phyloP scores from a whole-genome alignment of 176 grass and related monocot genomes.

The Bolboschoenus planiculmis region DNA sequence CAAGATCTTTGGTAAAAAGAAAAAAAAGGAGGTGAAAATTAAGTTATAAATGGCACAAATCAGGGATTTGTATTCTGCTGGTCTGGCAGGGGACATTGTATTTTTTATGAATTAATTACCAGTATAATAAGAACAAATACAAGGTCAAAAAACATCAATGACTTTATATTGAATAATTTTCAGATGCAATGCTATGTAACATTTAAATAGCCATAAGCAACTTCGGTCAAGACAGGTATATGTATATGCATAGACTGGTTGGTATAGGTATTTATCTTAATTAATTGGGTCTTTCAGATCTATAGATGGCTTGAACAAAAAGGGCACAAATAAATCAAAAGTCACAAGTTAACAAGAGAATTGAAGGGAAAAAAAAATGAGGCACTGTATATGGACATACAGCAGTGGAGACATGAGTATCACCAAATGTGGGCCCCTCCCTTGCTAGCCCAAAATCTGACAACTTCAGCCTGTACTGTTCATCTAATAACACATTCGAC shows the following conservation, averaged over 20 bases:
- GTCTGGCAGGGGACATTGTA: not conserved
- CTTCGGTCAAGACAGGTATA: not conserved
- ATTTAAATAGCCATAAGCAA: not conserved
- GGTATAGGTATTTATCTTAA: not conserved
- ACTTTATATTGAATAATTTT: not conserved
- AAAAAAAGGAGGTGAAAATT: not conserved
- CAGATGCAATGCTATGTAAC: not conserved
- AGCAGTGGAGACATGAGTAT: slow-evolving; percentile 10
- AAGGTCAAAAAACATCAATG: not conserved
- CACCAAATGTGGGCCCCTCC: slow-evolving; percentile 28
- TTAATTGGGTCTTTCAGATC: not conserved
- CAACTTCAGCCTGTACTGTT: slow-evolving; percentile 37
- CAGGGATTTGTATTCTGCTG: not conserved
- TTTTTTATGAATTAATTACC: not conserved
- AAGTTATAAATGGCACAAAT: not conserved
- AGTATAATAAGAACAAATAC: not conserved
- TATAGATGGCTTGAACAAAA: not conserved
- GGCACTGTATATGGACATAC: not conserved
- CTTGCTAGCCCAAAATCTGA: slow-evolving; percentile 47
- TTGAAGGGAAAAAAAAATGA: not conserved
- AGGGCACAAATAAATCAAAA: not conserved
- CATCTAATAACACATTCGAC: slow-evolving; percentile 45
- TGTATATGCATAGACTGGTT: not conserved
- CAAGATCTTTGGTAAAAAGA: slow-evolving; percentile 28
- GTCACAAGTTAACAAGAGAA: not conserved